Conservation (phyloP, 2,329 filamentous ascomycete species). For the Colletotrichum sp. region DNA sequence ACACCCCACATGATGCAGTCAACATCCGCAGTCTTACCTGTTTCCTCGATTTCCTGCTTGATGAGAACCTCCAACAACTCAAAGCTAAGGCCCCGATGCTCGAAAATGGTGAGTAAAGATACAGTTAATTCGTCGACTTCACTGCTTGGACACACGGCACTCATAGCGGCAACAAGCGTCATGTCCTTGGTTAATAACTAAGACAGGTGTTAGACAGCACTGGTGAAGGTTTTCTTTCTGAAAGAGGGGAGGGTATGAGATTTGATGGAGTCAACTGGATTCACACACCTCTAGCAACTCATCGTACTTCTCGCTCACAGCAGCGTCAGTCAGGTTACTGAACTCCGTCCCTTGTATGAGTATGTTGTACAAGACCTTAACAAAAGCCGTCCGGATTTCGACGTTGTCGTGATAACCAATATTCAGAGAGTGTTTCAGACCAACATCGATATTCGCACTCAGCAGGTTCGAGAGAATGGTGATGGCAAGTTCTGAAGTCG, state of each 20-base stretch:
- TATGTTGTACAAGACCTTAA: constrained; percentile 74
- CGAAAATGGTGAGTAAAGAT: constrained; percentile 72
- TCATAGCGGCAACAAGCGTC: constrained; percentile 67
- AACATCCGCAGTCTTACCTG: constrained; percentile 43
- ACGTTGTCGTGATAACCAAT: constrained; percentile 75
- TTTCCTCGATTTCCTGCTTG: constrained; percentile 72
- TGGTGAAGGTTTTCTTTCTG: not conserved
- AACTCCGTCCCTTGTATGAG: constrained; percentile 75
- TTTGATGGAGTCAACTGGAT: not conserved
- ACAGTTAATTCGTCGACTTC: constrained; percentile 74
- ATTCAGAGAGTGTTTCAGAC: constrained; percentile 71
- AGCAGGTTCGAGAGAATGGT: constrained; percentile 72
- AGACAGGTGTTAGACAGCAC: not conserved
- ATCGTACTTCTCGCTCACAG: constrained; percentile 72
- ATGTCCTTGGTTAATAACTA: constrained; percentile 67
- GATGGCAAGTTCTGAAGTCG: constrained; percentile 68
- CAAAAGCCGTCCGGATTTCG: constrained; percentile 72
- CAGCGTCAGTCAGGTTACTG: constrained; percentile 69
- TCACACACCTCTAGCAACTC: constrained; percentile 60
- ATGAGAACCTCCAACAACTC: constrained; percentile 69
- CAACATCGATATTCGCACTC: constrained; percentile 75
- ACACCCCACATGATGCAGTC: not conserved
- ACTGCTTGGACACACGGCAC: constrained; percentile 68
- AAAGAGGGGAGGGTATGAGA: not conserved
- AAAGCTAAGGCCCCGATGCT: constrained; percentile 67